Base-by-base conservation (phyloP, 2,329 filamentous ascomycete genomes). In the Alternaria triticimaculans region DNA sequence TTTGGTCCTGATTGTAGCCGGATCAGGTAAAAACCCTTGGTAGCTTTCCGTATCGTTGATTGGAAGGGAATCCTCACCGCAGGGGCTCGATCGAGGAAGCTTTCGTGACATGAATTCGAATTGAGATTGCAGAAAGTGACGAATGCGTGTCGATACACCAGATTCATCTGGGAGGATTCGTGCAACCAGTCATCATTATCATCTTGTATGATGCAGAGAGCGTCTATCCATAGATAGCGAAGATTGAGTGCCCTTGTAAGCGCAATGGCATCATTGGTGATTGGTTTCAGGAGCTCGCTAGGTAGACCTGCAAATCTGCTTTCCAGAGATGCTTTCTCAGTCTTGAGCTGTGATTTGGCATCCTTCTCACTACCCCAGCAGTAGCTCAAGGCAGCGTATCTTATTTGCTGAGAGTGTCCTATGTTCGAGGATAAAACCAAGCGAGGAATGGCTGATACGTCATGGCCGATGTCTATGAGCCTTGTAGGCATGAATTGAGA, bases 321-420 rank as follows among this genome's bases (percentile, higher is more conserved):
- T 2, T 3, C 15, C 8, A 41, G 15, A 10, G 33, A 41, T 5
- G 1, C 33, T 6, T 18, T n/a, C 4, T 41, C 33, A 1, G 33
- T 41, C 8, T 41, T 41, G 15, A 18, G 10, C 2, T 41, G 33
- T 1, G 2, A n/a, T 2, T 3, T 0, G 2, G 33, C 15, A 1
- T 41, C 33, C 6, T 3, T 41, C 1, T 3, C 33, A 18, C 0
- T 6, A 0, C 33, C 33, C 33, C 33, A 41, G 4, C 33, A 41
- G 33, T 41, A 41, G 33, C 33, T 41, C 1, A 41, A 41, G 15
- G 33, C 9, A 41, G 33, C 33, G 15, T 41, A 41, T 2, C 3
- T n/a, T 9, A 3, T n/a, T n/a, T n/a, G 7, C 33, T 37, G 3
- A 4, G 14, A 0, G 0, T 37, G 2, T 0, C 4, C 3, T 1